These are phyloP conservation scores for Strobilomyces echinocephalus DNA, from an alignment of 768 basidiomycete genomes.

Conservation along the genomic window DNA sequence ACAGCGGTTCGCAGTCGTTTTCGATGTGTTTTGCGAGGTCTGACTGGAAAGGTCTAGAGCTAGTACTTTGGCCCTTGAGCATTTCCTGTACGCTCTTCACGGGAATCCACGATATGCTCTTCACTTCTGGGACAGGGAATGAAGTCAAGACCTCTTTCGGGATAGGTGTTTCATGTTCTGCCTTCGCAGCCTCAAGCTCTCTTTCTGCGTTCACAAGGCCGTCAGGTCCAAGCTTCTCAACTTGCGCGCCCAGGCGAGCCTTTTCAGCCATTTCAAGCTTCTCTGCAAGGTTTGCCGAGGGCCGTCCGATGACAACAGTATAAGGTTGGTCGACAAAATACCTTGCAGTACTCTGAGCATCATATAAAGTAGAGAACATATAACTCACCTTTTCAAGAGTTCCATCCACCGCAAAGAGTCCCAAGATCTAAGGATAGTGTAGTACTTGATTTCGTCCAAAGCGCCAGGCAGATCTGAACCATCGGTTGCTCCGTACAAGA, in stretches of 20 bases:
- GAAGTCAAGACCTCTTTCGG: slow-evolving; percentile 73
- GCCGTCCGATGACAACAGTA: slow-evolving; percentile 79
- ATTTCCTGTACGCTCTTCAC: slow-evolving; percentile 62
- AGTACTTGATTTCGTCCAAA: slow-evolving; percentile 77
- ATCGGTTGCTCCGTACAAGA: slow-evolving; percentile 79
- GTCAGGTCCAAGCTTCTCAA: slow-evolving; percentile 65
- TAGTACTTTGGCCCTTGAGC: slow-evolving; percentile 42
- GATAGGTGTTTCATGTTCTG: slow-evolving; percentile 78
- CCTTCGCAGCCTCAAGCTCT: slow-evolving; percentile 76
- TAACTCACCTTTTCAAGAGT: slow-evolving; percentile 64
- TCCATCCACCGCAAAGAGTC: slow-evolving; percentile 68
- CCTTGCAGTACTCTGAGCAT: slow-evolving; percentile 38
- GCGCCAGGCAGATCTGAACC: slow-evolving; percentile 71
- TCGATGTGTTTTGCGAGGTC: slow-evolving; percentile 60
- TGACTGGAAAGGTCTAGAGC: slow-evolving; percentile 30
- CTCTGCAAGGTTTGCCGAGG: slow-evolving; percentile 78
- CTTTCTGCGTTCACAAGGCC: slow-evolving; percentile 70
- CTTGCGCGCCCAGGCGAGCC: slow-evolving; percentile 65
- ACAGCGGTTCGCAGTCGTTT: slow-evolving; percentile 59
- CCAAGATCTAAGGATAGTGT: slow-evolving; percentile 65
- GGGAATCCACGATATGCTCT: slow-evolving; percentile 89
- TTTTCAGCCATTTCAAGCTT: slow-evolving; percentile 80
- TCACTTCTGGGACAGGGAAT: slow-evolving; percentile 90
- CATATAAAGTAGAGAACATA: slow-evolving; percentile 3
- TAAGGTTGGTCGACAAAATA: slow-evolving; percentile 73